phyloP scores from a whole-genome alignment of 192 early-diverging fungal genomes.

The Gonapodya prolifera region DNA sequence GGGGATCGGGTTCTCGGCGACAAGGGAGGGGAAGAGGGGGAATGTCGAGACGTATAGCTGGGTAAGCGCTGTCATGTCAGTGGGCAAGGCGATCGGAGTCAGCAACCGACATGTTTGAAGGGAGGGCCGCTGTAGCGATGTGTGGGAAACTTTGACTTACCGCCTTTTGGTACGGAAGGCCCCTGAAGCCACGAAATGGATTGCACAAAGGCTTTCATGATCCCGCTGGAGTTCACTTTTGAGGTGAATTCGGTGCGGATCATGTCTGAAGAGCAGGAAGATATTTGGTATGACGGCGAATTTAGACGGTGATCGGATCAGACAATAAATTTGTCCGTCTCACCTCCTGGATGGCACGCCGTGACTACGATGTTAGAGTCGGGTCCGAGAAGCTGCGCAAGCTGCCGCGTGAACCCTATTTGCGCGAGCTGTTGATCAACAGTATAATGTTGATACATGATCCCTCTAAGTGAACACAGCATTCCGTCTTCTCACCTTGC shows the following conservation, averaged over 20 bases:
- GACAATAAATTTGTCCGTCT: not conserved
- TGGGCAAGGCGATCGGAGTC: no score
- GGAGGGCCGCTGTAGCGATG: not conserved
- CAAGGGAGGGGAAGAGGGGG: no score
- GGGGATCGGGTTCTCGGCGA: no score
- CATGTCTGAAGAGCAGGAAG: not conserved
- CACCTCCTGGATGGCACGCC: not conserved
- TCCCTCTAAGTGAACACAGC: no score
- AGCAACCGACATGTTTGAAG: no score
- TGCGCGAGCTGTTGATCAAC: not conserved
- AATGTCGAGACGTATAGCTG: no score
- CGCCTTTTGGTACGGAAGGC: not conserved
- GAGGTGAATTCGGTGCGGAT: not conserved
- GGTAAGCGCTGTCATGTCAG: no score
- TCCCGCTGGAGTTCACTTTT: not conserved
- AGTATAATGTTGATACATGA: no score
- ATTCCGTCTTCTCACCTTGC: not conserved
- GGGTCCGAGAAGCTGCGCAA: not conserved
- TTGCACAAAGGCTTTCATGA: not conserved
- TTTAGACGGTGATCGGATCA: no score
- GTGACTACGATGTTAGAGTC: not conserved
- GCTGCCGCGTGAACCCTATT: not conserved
- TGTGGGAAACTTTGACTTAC: not conserved
- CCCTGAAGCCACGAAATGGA: not conserved
- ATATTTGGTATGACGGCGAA: not conserved